phyloP scores from a whole-genome alignment of 345 rosid genomes.

The Gossypium australe region DNA sequence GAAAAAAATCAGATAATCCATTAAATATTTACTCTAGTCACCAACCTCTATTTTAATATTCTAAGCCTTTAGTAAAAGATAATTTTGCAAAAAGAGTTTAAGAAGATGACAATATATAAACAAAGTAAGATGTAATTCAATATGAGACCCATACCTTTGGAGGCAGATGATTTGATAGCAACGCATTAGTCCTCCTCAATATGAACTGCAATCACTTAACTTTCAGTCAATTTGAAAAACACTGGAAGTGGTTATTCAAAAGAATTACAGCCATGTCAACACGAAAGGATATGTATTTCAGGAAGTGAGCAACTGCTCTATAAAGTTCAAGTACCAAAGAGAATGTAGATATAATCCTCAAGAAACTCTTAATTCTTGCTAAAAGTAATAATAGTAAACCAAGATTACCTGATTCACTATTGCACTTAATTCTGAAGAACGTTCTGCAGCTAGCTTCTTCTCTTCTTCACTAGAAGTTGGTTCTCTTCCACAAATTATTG shows the following conservation, averaged over 20 bases:
- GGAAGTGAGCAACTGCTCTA: not conserved
- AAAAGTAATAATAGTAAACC: constrained; percentile 11
- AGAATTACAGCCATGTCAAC: not conserved
- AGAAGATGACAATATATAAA: not conserved
- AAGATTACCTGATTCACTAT: constrained; percentile 86
- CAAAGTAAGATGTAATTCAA: not conserved
- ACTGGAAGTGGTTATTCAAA: constrained; percentile 4
- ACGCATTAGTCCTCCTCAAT: constrained; percentile 87
- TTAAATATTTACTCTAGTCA: not conserved
- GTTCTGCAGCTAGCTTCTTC: constrained; percentile 70
- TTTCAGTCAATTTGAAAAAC: constrained; percentile 11
- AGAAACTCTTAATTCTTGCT: constrained; percentile 8
- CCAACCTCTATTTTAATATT: not conserved
- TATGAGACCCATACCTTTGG: constrained; percentile 61
- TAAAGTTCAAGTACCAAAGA: not conserved
- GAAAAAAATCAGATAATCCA: not conserved
- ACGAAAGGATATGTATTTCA: constrained; percentile 6
- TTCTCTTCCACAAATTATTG: constrained; percentile 97
- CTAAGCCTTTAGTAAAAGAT: not conserved
- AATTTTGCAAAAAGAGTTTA: not conserved
- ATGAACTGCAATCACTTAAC: constrained; percentile 65
- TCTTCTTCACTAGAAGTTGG: constrained; percentile 84
- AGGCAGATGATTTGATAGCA: constrained; percentile 94
- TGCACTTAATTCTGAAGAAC: constrained; percentile 85
- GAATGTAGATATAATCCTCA: not conserved